Evolutionary conservation across 2,329 filamentous ascomycete genomes (phyloP).

Genomic region (Aspergillus ibericus): DNA sequence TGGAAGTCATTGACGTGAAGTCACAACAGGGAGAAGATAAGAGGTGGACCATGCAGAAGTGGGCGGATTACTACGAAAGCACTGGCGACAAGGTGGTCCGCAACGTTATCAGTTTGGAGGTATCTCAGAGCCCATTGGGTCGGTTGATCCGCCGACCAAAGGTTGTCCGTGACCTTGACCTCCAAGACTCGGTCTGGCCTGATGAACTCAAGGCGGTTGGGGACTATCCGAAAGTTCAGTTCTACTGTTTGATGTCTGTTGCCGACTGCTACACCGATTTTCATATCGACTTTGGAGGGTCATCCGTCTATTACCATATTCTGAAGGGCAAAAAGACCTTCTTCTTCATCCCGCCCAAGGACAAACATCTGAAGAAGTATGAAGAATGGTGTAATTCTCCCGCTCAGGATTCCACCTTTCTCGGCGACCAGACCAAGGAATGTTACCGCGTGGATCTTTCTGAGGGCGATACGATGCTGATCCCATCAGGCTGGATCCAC

Average conservation of each 20-base stretch:
- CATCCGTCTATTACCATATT: constrained; percentile 70
- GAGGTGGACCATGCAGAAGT: constrained; percentile 65
- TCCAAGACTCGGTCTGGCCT: constrained; percentile 55
- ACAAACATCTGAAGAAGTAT: constrained; percentile 68
- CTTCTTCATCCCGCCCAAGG: constrained; percentile 69
- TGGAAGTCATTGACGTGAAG: constrained; percentile 70
- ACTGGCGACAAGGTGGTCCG: constrained; percentile 61
- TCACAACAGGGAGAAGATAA: constrained; percentile 66
- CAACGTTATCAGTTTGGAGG: constrained; percentile 69
- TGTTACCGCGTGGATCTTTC: constrained; percentile 66
- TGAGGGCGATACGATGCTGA: constrained; percentile 69
- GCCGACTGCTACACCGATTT: constrained; percentile 72
- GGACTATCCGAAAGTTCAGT: constrained; percentile 64
- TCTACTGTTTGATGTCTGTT: constrained; percentile 70
- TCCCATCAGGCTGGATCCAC: constrained; percentile 71
- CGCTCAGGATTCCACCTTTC: constrained; percentile 65
- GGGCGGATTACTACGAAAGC: constrained; percentile 67
- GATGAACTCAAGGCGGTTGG: constrained; percentile 53
- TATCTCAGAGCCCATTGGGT: constrained; percentile 64
- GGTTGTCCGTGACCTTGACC: constrained; percentile 62
- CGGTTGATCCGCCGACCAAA: constrained; percentile 63
- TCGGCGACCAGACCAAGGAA: constrained; percentile 64
- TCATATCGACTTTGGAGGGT: constrained; percentile 70
- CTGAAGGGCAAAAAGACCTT: constrained; percentile 69
- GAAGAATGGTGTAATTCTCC: constrained; percentile 70